phyloP scores from a whole-genome alignment of 805 yeast species.

The Ogataea populi-albae region DNA sequence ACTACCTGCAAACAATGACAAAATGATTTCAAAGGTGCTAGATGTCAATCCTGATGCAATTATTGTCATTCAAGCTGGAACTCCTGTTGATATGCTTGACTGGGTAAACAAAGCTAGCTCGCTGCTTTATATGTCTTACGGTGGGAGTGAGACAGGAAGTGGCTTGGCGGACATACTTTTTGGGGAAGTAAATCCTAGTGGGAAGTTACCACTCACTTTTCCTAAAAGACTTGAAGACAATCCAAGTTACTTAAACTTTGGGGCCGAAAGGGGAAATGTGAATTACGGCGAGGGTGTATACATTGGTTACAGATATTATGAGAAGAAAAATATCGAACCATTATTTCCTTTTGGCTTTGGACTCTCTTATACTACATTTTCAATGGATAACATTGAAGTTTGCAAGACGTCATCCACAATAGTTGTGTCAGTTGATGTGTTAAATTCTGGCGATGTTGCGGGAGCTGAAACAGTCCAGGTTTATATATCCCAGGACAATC shows the following conservation, averaged over 20 bases:
- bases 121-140: constrained; percentile 35
- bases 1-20: constrained; percentile 34
- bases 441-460: constrained; percentile 42
- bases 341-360: constrained; percentile 45
- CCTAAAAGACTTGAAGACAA: constrained; percentile 34
- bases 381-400: constrained; percentile 29
- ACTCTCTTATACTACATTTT: constrained; percentile 40
- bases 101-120: constrained; percentile 34
- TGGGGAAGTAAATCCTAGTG: constrained; percentile 42
- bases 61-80: constrained; percentile 40
- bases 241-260: constrained; percentile 37
- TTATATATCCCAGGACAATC: constrained; percentile 40
- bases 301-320: constrained; percentile 43
- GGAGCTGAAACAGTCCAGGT: constrained; percentile 57
- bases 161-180: constrained; percentile 43
- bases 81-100: constrained; percentile 39
- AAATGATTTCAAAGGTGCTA: constrained; percentile 32
- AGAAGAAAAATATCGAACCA: constrained; percentile 34
- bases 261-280: constrained; percentile 33
- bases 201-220: constrained; percentile 40
- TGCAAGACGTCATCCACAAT: constrained; percentile 18
- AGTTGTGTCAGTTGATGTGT: constrained; percentile 36
- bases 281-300: constrained; percentile 44
- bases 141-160: constrained; percentile 41
- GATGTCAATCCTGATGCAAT: constrained; percentile 35